Conservation (phyloP, 1,139 yeast species). For the Meyerozyma carpophila region DNA sequence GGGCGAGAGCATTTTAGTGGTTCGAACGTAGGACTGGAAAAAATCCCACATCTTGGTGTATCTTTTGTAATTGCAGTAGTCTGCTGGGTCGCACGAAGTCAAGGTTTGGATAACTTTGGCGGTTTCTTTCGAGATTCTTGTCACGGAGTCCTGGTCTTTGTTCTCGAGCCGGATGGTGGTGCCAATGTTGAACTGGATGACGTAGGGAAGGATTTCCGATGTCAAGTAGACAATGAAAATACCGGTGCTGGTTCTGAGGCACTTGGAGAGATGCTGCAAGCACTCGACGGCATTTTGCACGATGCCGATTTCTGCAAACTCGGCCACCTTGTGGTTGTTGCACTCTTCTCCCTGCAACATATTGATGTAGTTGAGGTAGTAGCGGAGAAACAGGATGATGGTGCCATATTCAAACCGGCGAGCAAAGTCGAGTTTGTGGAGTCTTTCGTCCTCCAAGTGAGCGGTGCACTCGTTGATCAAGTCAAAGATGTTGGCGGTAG, state of each 20-base stretch:
- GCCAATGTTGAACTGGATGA: conserved; percentile 34
- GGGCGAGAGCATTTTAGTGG: neutral
- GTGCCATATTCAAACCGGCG: conserved; percentile 21
- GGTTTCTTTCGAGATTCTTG: neutral
- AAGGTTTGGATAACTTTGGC: neutral
- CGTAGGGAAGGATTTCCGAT: conserved; percentile 27
- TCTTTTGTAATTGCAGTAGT: neutral
- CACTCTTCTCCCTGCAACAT: conserved; percentile 34
- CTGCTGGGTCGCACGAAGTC: neutral
- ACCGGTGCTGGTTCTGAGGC: neutral
- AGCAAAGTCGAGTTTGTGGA: conserved; percentile 6
- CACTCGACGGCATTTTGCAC: conserved; percentile 16
- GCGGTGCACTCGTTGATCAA: conserved; percentile 22
- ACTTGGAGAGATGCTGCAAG: neutral
- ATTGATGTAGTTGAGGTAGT: conserved; percentile 26
- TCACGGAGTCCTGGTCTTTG: neutral
- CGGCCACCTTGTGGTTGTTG: conserved; percentile 16
- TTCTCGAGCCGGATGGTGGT: conserved; percentile 23
- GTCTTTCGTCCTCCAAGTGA: conserved; percentile 20
- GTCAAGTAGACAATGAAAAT: conserved; percentile 8
- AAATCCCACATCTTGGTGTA: neutral
- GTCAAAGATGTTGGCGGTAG: conserved; percentile 16
- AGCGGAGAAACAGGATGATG: conserved; percentile 25
- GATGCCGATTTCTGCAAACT: conserved; percentile 18
- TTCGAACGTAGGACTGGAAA: neutral